Conservation (phyloP, 345 rosid species). For the Moricandia arvensis region DNA sequence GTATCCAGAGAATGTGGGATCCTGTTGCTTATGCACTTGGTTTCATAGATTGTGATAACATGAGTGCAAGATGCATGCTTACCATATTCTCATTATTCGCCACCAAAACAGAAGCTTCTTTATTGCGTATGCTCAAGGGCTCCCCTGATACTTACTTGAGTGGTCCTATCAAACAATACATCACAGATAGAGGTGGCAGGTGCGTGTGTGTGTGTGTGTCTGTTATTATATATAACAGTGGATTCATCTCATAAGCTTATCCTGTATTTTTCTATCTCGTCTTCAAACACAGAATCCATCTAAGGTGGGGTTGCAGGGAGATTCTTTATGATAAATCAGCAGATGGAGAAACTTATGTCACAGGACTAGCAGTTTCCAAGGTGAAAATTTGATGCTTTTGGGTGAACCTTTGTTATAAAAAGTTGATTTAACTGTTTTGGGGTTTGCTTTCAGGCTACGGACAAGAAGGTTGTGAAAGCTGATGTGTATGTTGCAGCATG, state of each 20-base stretch:
- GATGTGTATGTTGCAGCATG: slow-evolving; percentile 99
- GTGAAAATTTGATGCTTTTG: slow-evolving; percentile 38
- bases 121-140: slow-evolving; percentile 98
- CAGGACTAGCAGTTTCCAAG: slow-evolving; percentile 84
- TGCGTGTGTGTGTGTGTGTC: slow-evolving; percentile 11
- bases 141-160: slow-evolving; percentile 93
- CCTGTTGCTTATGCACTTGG: slow-evolving; percentile 99
- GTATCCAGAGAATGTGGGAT: slow-evolving; percentile 99
- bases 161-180: slow-evolving; percentile 88
- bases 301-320: slow-evolving; percentile 98
- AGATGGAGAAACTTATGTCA: slow-evolving; percentile 64
- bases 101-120: slow-evolving; percentile 97
- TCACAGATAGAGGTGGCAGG: slow-evolving; percentile 90
- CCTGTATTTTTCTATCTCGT: background rate
- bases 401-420: too few species aligned
- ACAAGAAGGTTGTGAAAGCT: slow-evolving; percentile 76
- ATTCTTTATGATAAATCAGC: slow-evolving; percentile 64
- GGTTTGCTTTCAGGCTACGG: slow-evolving; percentile 66
- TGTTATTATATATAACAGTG: background rate
- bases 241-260: background rate
- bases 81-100: slow-evolving; percentile 98
- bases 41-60: slow-evolving; percentile 96
- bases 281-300: slow-evolving; percentile 75
- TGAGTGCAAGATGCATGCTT: slow-evolving; percentile 99
- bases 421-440: background rate